Conservation (phyloP, 441 rosid species). For the Brassica hybrid region DNA sequence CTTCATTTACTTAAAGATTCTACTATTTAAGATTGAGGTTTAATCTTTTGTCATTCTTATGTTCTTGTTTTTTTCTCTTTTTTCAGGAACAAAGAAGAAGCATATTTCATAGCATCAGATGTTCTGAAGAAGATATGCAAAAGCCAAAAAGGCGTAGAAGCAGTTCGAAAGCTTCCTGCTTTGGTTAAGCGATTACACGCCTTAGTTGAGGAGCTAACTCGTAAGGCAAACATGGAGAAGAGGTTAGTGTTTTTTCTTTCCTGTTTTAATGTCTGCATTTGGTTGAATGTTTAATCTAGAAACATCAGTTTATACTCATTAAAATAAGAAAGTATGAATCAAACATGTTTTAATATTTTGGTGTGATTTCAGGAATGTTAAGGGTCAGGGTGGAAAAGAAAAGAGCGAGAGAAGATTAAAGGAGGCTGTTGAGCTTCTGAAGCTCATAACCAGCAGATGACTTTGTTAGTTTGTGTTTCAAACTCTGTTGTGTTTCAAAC, state of each 20-base stretch:
- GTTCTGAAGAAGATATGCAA: slow-evolving; percentile 72
- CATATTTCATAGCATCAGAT: slow-evolving; percentile 73
- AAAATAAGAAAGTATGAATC: background rate
- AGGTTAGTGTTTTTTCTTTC: slow-evolving; percentile 46
- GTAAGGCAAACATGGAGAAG: slow-evolving; percentile 63
- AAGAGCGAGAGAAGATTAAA: slow-evolving; percentile 65
- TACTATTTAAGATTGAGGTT: background rate
- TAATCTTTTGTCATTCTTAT: background rate
- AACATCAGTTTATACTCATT: background rate
- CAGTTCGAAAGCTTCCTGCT: slow-evolving; percentile 62
- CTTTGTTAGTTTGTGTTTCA: slow-evolving; percentile 9
- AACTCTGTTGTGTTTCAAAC: too few species aligned
- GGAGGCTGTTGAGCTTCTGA: slow-evolving; percentile 66
- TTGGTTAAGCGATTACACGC: slow-evolving; percentile 66
- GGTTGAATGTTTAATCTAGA: background rate
- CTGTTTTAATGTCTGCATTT: background rate
- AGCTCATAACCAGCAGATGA: slow-evolving; percentile 49
- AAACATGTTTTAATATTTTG: background rate
- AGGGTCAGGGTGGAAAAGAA: slow-evolving; percentile 49
- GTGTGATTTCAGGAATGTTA: slow-evolving; percentile 54
- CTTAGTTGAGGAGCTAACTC: slow-evolving; percentile 74
- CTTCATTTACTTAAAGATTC: background rate
- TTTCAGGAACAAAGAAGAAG: slow-evolving; percentile 90
- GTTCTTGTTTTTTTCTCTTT: background rate
- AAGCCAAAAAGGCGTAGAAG: slow-evolving; percentile 53